These are phyloP conservation scores for Diplodia scrobiculata DNA, from an alignment of 2,329 filamentous ascomycete genomes.

Conservation along the genomic window DNA sequence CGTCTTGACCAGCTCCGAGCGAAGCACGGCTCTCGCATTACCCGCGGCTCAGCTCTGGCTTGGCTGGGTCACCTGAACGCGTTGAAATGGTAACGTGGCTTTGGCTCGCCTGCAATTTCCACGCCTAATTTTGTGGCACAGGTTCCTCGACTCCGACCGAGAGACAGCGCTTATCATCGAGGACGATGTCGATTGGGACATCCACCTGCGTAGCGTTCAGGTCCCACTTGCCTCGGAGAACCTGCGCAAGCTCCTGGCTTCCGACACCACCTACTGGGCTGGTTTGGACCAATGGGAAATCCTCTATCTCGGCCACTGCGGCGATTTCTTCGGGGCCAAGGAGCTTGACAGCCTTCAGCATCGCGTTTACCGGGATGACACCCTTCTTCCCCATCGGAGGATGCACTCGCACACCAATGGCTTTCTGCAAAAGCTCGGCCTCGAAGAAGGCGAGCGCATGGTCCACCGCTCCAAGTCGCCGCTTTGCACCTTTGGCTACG, in stretches of 20 bases:
- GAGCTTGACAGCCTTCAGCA: slow-evolving; percentile 33
- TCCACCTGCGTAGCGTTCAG: slow-evolving; percentile 42
- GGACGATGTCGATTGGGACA: slow-evolving; percentile 48
- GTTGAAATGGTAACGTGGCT: slow-evolving; percentile 38
- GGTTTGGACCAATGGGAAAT: slow-evolving; percentile 41
- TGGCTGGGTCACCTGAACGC: slow-evolving; percentile 49
- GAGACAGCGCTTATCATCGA: slow-evolving; percentile 45
- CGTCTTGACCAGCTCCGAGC: slow-evolving; percentile 39
- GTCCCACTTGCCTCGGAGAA: slow-evolving; percentile 40
- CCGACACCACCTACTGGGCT: slow-evolving; percentile 42
- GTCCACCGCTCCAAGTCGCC: slow-evolving; percentile 42
- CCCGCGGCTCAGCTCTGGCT: slow-evolving; percentile 44
- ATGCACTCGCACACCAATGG: slow-evolving; percentile 39
- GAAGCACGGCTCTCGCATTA: slow-evolving; percentile 37
- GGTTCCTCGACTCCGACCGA: slow-evolving; percentile 41
- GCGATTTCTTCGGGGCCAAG: slow-evolving; percentile 39
- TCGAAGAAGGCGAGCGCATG: slow-evolving; percentile 38
- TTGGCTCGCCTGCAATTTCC: slow-evolving; percentile 1
- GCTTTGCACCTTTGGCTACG: slow-evolving; percentile 49
- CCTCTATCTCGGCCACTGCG: slow-evolving; percentile 48
- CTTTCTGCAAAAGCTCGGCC: slow-evolving; percentile 36
- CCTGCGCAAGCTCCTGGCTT: slow-evolving; percentile 36
- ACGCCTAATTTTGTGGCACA: slow-evolving; percentile 32
- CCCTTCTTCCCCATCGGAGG: slow-evolving; percentile 34
- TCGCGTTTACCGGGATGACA: slow-evolving; percentile 38